Evolutionary conservation across 202 grass and related monocot species (phyloP), one percentile per base, ranked within the genome.

Genomic region (Cymbopogon flexuosus): DNA sequence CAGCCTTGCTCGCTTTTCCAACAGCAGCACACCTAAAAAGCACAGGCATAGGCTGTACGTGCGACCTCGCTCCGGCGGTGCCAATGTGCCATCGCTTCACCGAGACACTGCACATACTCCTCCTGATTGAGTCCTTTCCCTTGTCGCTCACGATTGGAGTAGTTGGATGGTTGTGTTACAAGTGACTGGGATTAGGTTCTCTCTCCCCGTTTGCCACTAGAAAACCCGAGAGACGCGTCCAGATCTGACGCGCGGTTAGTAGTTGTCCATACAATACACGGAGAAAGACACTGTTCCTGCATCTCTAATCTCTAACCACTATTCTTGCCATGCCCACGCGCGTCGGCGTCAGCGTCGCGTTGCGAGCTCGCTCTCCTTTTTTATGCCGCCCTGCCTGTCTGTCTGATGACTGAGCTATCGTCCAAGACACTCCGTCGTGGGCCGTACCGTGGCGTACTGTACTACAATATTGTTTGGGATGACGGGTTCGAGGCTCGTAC

Each of bases 1-100:
- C 33, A 56, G 51, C 69, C 4, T 57, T 37, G 60, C 72, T 60
- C 57, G 66, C 82, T 85, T 85, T 81, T 37, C 79, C 73, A 52
- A 74, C 79, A 19, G 61, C 51, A 68, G 2, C 47, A 29, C 31
- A 29, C 49, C 66, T 40, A 68, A 68, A 86, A 82, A 62, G 83
- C 60, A 45, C 29, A 39, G 45, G 36, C 31, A 19, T 70, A 80
- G 63, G 82, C 58, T 67, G 77, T 84, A 21, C 15, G 42, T 45
- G 3, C 81, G 27, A 58, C 54, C 46, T 18, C 2, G n/a, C 45
- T 13, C 77, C 2, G 21, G 35, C 5, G 8, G 22, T 23, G 2
- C 37, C 37, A 40, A 9, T 40, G 37, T 40, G 37, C 22, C 11
- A 1, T 57, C 54, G 54, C 19, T 58, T 58, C 8, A 2, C 8